Conservation (phyloP, 192 early-diverging fungal genomes). For the Coemansia javaensis region DNA sequence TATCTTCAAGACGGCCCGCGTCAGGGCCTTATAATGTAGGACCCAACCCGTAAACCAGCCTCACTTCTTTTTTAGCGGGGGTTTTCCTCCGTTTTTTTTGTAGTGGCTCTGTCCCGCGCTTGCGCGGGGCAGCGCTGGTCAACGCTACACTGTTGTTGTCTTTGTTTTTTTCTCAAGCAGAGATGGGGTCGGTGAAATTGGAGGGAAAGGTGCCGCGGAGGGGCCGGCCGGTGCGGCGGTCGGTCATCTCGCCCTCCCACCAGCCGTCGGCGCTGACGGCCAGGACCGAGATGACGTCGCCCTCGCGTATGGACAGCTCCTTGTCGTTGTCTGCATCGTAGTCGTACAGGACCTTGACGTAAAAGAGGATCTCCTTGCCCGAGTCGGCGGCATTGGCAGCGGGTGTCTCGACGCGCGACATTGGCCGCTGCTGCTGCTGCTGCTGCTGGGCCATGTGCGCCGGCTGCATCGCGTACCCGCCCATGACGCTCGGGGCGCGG, state of each 20-base stretch:
- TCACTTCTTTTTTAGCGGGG: no score
- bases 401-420: constrained; percentile 5
- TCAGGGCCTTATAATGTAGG: no score
- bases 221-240: constrained; percentile 25
- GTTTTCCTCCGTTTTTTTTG: no score
- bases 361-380: constrained; percentile 45
- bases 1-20: no score
- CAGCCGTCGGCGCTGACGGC: constrained; percentile 48
- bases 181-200: constrained; percentile 47
- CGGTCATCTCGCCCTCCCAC: constrained; percentile 52
- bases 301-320: constrained; percentile 44
- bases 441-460: constrained; percentile 12
- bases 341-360: constrained; percentile 53
- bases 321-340: constrained; percentile 46
- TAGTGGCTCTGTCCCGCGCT: no score
- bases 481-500: constrained; percentile 39
- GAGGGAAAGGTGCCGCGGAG: constrained; percentile 50
- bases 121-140: no score
- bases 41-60: no score
- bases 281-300: constrained; percentile 47
- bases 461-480: constrained; percentile 1
- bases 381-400: constrained; percentile 8
- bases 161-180: no score
- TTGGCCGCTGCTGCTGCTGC: constrained; percentile 17
- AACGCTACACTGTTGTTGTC: no score